Conservation (phyloP, 352 stramenopile species). For the Phytophthora sp. region DNA sequence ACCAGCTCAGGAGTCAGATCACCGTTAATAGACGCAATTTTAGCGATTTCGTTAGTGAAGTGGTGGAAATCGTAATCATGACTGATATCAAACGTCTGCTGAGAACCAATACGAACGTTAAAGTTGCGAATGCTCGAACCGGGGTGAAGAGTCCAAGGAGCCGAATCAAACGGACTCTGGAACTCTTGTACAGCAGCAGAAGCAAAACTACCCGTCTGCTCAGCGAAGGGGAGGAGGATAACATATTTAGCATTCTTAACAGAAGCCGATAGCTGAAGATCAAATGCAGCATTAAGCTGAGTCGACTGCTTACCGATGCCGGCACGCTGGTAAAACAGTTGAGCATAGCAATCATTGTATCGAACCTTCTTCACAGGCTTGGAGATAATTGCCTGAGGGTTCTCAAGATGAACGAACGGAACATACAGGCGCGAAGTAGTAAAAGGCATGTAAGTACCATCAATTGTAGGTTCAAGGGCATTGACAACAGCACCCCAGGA, state of each 20-base stretch:
- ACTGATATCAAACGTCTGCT: background rate
- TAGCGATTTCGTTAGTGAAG: background rate
- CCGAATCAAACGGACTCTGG: background rate
- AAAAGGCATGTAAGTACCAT: too few species aligned
- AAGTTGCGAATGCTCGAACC: background rate
- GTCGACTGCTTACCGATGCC: too few species aligned
- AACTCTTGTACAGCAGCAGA: background rate
- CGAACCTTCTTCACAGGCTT: too few species aligned
- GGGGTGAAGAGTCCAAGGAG: background rate
- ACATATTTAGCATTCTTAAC: background rate
- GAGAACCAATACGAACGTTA: background rate
- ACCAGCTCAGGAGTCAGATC: background rate
- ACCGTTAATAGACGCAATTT: background rate
- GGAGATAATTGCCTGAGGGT: too few species aligned
- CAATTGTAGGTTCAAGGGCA: too few species aligned
- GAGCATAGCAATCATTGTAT: background rate
- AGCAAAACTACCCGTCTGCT: background rate
- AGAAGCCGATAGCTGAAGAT: background rate
- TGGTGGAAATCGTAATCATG: background rate
- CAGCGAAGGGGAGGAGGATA: background rate
- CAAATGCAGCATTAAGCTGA: too few species aligned
- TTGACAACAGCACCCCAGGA: background rate
- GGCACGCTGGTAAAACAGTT: background rate
- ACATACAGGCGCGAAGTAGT: too few species aligned
- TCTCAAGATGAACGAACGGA: too few species aligned